Percentiles rank a stretch among this genome's conserved stretches.
Conservation (phyloP, 2,329 filamentous ascomycete genomes). For the Monilinia fructicola region DNA sequence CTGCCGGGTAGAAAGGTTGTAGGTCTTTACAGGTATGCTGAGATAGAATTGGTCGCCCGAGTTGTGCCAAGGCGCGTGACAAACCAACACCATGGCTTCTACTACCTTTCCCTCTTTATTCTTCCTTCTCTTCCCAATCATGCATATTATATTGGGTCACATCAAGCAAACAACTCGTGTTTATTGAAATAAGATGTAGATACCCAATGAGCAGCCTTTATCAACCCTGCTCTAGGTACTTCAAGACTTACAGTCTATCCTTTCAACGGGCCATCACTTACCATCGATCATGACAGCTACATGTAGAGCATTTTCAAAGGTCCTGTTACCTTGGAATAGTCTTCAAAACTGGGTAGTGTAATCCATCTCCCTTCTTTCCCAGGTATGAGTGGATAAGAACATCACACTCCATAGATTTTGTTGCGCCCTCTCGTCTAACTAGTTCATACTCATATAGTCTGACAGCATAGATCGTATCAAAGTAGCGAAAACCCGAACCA, state of each 20-base stretch:
- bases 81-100: not conserved
- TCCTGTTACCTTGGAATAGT: no score
- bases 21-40: not conserved
- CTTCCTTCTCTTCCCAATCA: not conserved
- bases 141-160: not conserved
- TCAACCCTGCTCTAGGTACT: not conserved
- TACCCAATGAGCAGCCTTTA: not conserved
- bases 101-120: not conserved
- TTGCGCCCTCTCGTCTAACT: no score
- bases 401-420: no score
- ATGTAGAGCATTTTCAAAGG: no score
- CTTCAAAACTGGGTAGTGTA: no score
- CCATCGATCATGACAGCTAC: no score
- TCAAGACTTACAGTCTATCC: not conserved
- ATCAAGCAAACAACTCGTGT: not conserved
- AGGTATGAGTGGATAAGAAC: no score
- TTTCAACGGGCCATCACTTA: not conserved
- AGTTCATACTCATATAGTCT: no score
- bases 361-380: no score
- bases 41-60: not conserved
- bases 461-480: no score
- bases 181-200: not conserved
- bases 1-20: not conserved
- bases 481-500: no score
- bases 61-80: not conserved